These are phyloP conservation scores for Davidsoniella neocaledoniae DNA, from an alignment of 2,329 filamentous ascomycete species.

Conservation along the genomic window DNA sequence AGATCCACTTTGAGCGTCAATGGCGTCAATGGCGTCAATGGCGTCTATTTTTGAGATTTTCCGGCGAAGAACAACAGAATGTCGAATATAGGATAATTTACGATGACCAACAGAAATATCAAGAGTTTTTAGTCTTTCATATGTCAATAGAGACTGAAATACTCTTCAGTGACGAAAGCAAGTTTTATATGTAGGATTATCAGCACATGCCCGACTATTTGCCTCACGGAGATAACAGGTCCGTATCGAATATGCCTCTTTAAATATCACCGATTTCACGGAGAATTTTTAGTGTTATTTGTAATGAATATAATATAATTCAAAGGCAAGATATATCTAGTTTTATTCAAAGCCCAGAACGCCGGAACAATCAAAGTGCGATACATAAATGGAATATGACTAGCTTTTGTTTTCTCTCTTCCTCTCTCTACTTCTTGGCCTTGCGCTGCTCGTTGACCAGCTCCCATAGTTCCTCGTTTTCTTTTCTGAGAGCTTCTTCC, in stretches of 20 bases:
- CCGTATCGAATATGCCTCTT: too few species aligned
- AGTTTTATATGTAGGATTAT: background rate
- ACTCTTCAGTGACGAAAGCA: background rate
- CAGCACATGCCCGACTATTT: too few species aligned
- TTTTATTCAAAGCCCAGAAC: background rate
- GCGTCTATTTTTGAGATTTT: too few species aligned
- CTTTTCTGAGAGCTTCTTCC: constrained; percentile 12
- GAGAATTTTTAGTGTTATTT: too few species aligned
- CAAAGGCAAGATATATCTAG: background rate
- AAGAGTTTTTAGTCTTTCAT: background rate
- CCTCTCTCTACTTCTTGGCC: constrained; percentile 18
- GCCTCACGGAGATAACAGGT: too few species aligned
- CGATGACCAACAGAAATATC: background rate
- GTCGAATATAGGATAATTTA: background rate
- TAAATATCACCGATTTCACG: too few species aligned
- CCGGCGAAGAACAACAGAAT: too few species aligned
- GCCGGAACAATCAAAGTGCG: background rate
- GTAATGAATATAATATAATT: background rate
- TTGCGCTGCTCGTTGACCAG: constrained; percentile 24
- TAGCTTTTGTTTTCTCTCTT: background rate
- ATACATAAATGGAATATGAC: background rate
- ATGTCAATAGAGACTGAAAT: background rate
- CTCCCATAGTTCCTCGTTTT: constrained; percentile 24
- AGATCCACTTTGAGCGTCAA: too few species aligned
- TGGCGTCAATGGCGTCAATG: too few species aligned